Percentiles rank a stretch among this genome's conserved stretches.
Evolutionary conservation across 2,329 filamentous ascomycete species (phyloP).

Genomic region (Fusarium camptoceras): DNA sequence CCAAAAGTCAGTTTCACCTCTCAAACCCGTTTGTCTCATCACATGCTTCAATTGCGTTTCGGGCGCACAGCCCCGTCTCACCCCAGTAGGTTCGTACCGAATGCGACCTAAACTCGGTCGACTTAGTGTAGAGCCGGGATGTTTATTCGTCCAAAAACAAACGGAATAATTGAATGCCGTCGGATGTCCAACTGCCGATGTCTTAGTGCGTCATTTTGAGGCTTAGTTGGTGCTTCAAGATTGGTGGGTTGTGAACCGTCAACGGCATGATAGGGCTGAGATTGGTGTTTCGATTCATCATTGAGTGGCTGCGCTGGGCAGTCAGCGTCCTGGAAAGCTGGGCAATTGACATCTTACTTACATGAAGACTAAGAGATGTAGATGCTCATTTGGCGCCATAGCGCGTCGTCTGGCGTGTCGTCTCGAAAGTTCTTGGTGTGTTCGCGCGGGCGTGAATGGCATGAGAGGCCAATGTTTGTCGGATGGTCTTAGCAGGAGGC

Average conservation of each 20-base stretch:
- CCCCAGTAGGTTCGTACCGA: background rate
- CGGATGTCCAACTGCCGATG: constrained; percentile 24
- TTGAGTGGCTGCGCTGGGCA: too few relatives aligned
- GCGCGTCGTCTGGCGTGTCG: too few relatives aligned
- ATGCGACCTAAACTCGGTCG: constrained; percentile 10
- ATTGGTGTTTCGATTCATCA: background rate
- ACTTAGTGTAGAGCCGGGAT: background rate
- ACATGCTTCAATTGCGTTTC: constrained; percentile 34
- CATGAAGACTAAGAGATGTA: too few relatives aligned
- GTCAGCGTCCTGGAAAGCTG: too few relatives aligned
- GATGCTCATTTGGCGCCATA: too few relatives aligned
- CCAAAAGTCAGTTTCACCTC: background rate
- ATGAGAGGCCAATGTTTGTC: too few relatives aligned
- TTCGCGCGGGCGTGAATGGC: too few relatives aligned
- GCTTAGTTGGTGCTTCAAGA: background rate
- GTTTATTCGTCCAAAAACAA: constrained; percentile 1
- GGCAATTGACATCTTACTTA: too few relatives aligned
- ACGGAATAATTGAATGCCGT: constrained; percentile 12
- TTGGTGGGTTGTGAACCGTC: background rate
- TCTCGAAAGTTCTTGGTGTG: too few relatives aligned
- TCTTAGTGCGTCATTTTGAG: background rate
- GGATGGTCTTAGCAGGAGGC: too few relatives aligned
- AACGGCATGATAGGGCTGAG: background rate
- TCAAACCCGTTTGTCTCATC: constrained; percentile 1
- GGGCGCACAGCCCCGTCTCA: constrained; percentile 15